Base-by-base conservation (phyloP, 139 green algal genomes). In the Chlamydomonas sp. region DNA sequence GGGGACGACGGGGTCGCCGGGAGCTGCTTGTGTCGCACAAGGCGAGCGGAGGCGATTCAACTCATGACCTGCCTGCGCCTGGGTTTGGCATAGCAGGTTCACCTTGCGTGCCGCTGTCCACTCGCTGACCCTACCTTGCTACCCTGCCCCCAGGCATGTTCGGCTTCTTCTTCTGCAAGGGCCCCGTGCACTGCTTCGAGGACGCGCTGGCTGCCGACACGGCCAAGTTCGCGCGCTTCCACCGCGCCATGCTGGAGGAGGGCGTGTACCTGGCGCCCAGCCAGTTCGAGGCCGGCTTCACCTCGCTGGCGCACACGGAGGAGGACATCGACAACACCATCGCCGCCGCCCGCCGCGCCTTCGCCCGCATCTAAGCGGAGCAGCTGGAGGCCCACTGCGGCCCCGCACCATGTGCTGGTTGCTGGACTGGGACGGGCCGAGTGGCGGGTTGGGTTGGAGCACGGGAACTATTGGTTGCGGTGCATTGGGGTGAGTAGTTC, bases 111-210 rank as follows among this genome's bases (percentile, higher is more conserved):
- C n/a, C 78, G 6, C 67, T 64, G 4, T 5, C 15, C 79, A 18
- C 63, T 63, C 18, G 17, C 64, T 63, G 15, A 8, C 64, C 15
- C 74, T 82, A 18, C 60, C 31, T 49, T 49, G 31, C 31, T 49
- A 49, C 31, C 31, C 31, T 49, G 31, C 31, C 72, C 81, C 82
- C 92, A 94, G 93, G 94, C 89, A 99, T 99, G 98, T 99, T 99
- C 92, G 98, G 98, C 83, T 99, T 99, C 93, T 99, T 99, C 96
- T 99, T 99, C 96, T 96, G 91, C 85, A 93, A 98, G 84, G 97
- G 96, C 60, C 98, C 98, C 31, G 93, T 99, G 58, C 93, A 78
- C 20, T 99, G 97, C 90, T 95, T 97, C 84, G 97, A 99, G 59
- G 98, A 97, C 78, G 95, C 95, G 58, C 93, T 93, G 82, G 91